Evolutionary conservation across 2,329 filamentous ascomycete genomes (phyloP), one percentile per base, ranked within the genome.

Genomic region (Pestalotiopsis sp.): DNA sequence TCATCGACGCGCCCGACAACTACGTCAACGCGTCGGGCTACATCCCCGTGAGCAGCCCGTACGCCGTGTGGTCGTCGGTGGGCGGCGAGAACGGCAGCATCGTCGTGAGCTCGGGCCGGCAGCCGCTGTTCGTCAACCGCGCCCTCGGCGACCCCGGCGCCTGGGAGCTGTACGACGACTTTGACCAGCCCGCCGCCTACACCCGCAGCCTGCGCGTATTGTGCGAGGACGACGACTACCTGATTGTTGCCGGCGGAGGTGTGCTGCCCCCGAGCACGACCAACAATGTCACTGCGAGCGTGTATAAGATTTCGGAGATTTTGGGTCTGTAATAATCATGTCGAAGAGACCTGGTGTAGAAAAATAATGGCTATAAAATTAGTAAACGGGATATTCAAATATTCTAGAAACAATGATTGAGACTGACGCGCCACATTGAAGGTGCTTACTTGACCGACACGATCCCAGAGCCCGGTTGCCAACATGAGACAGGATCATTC

Each of bases 231-330:
- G 70, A 69, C 1, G 69, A 59, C 12, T 72, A 70, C 52, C 65
- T 77, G 3, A 74, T 82, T 60, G 80, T 80, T 4, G 79, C 82
- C 38, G 80, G 79, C 13, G 80, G 72, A 0, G 80, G 79, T 0
- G 75, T 76, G n/a, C 74, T 80, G 66, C 83, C 82, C 2, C 79
- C 80, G 2, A 83, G 77, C 65, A 82, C 75, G 20, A 82, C 79
- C 59, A 82, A 84, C 61, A 73, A 79, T 72, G 76, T 77, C 23
- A 75, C 73, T 3, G 68, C 74, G 23, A 77, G 75, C 36, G 74
- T 77, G n/a, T 66, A 66, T n/a, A 41, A 49, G 56, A 25, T 66
- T 12, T 59, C 64, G 3, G 64, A 66, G 20, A 41, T 66, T 23
- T 31, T 66, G 25, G 56, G 64, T 2, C 56, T 60, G 27, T 60